A percentile compares a stretch with the other conserved stretches of the same genome.
These are phyloP conservation scores for Lipomyces oligophaga DNA, from an alignment of 805 yeast genomes.

Conservation along the genomic window DNA sequence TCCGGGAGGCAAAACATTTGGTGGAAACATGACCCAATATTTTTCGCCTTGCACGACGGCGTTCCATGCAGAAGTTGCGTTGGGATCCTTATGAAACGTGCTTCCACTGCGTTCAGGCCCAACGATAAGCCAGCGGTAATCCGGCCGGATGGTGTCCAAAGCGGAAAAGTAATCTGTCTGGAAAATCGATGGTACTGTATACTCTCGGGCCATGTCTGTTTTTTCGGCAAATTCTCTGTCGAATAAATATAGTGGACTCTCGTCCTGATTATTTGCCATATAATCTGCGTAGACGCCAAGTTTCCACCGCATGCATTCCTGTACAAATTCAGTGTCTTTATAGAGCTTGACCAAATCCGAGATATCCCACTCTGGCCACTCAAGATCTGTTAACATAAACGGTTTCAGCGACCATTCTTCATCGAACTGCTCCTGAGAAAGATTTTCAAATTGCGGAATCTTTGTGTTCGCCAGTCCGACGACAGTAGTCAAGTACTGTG, in stretches of 20 bases:
- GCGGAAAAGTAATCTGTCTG: constrained; percentile 48
- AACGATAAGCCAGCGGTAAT: constrained; percentile 85
- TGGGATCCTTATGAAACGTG: constrained; percentile 91
- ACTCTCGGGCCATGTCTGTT: constrained; percentile 50
- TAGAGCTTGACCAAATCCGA: constrained; percentile 49
- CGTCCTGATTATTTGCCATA: constrained; percentile 61
- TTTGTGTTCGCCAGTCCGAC: constrained; percentile 42
- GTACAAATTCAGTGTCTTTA: constrained; percentile 63
- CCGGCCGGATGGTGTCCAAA: constrained; percentile 62
- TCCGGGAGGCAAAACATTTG: constrained; percentile 75
- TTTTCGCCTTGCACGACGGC: constrained; percentile 37
- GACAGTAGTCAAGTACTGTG: constrained; percentile 43
- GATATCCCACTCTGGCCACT: constrained; percentile 67
- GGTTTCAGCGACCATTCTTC: constrained; percentile 52
- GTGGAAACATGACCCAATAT: constrained; percentile 61
- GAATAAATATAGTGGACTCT: constrained; percentile 78
- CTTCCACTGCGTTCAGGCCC: constrained; percentile 84
- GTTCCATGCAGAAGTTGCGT: constrained; percentile 88
- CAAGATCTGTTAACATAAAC: constrained; percentile 50
- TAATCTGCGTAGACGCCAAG: constrained; percentile 59
- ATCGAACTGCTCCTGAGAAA: constrained; percentile 47
- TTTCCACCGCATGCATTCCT: constrained; percentile 83
- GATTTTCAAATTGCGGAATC: constrained; percentile 54
- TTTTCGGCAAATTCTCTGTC: constrained; percentile 60
- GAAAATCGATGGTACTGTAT: constrained; percentile 27